phyloP scores from a whole-genome alignment of 805 yeast genomes.

The Sugiyamaella valdiviana region DNA sequence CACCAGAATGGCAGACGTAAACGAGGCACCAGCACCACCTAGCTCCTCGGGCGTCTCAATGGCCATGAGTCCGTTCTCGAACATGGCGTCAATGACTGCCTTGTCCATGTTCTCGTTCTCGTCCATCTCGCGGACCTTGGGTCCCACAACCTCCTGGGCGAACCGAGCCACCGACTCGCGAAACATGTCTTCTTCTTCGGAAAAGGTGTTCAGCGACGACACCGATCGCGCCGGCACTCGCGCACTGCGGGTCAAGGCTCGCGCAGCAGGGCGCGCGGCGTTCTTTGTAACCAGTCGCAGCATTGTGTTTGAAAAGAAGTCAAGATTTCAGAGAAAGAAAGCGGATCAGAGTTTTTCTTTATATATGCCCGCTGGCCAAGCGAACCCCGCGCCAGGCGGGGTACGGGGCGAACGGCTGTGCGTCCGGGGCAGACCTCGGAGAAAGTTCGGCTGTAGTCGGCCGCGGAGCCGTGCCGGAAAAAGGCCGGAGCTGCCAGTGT shows the following conservation, averaged over 20 bases:
- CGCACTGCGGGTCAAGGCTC: neutral
- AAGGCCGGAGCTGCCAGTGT: neutral
- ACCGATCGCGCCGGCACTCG: neutral
- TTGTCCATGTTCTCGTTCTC: conserved; percentile 34
- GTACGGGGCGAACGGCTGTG: neutral
- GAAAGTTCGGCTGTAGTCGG: neutral
- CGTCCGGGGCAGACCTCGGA: neutral
- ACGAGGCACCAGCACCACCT: conserved; percentile 42
- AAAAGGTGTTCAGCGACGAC: conserved; percentile 29
- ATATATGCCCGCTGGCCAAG: neutral
- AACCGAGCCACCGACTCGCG: conserved; percentile 36
- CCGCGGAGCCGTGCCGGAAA: neutral
- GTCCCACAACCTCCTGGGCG: conserved; percentile 36
- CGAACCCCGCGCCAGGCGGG: conserved; percentile 1
- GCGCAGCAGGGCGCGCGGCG: neutral
- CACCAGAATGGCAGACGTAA: conserved; percentile 40
- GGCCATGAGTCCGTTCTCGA: conserved; percentile 41
- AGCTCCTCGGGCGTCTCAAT: conserved; percentile 42
- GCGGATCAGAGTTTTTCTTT: neutral
- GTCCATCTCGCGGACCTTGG: conserved; percentile 36
- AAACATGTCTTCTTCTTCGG: conserved; percentile 40
- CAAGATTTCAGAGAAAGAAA: neutral
- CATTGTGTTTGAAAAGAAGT: neutral
- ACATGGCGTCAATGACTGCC: conserved; percentile 29
- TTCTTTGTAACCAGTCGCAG: neutral